Conservation (phyloP, 2,329 filamentous ascomycete genomes). For the Botrytis aclada region DNA sequence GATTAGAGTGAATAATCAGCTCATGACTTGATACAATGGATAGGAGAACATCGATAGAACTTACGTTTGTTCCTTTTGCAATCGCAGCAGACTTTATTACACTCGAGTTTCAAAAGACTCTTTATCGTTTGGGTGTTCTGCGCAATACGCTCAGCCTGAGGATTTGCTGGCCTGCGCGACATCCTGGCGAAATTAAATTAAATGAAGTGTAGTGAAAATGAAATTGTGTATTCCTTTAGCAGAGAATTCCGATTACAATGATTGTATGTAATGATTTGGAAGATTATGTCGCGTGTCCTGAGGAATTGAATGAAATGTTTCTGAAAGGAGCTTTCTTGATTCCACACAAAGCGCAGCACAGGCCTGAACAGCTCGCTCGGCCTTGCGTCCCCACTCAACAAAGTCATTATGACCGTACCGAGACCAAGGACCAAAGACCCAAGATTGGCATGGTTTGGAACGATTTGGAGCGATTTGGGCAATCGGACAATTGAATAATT, state of each 20-base stretch:
- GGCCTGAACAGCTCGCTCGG: slow-evolving; percentile 2
- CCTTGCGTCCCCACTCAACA: slow-evolving; percentile 8
- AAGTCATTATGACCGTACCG: not conserved
- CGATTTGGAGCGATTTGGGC: not conserved
- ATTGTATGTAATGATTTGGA: slow-evolving; percentile 3
- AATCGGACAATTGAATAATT: not conserved
- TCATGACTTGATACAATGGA: not conserved
- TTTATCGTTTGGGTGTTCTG: slow-evolving; percentile 95
- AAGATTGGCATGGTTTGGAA: not conserved
- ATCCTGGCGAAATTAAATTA: slow-evolving; percentile 48
- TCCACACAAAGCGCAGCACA: slow-evolving; percentile 15
- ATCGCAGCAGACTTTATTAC: slow-evolving; percentile 95
- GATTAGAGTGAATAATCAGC: not conserved
- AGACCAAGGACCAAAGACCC: not conserved
- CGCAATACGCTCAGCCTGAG: slow-evolving; percentile 80
- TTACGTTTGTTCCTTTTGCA: slow-evolving; percentile 98
- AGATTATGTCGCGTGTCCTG: slow-evolving; percentile 10
- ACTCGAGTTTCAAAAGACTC: slow-evolving; percentile 87
- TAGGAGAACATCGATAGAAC: slow-evolving; percentile 37
- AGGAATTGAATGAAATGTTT: not conserved
- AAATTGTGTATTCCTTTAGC: not conserved
- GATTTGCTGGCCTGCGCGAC: slow-evolving; percentile 75
- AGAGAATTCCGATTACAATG: not conserved
- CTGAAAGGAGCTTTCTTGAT: slow-evolving; percentile 1
- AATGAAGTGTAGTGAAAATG: not conserved